These are phyloP conservation scores for Plasmodium cynomolgi DNA, from an alignment of 169 alveolate genomes.

Conservation along the genomic window DNA sequence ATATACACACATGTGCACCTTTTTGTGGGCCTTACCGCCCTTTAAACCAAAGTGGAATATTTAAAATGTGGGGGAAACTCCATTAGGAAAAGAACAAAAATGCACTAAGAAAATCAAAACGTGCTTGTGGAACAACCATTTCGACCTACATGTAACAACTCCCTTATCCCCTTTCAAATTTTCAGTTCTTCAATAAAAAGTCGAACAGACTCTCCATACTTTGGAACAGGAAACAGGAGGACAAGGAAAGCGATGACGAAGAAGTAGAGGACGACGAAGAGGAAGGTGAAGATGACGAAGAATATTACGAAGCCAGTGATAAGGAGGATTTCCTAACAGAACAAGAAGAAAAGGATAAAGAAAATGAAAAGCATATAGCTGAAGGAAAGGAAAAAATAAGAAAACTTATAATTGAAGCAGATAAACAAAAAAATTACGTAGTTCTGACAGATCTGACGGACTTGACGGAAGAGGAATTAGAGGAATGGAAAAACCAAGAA, in stretches of 20 bases:
- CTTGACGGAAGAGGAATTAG: neutral
- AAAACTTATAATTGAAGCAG: neutral
- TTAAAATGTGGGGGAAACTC: neutral
- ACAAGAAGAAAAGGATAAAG: neutral
- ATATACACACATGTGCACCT: neutral
- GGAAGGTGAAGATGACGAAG: neutral
- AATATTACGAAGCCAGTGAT: neutral
- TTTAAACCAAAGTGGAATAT: neutral
- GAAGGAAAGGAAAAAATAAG: neutral
- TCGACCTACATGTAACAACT: neutral
- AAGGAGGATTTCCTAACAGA: neutral
- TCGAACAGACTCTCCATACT: neutral
- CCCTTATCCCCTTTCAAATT: neutral
- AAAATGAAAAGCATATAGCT: neutral
- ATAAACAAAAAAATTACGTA: neutral
- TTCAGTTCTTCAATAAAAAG: neutral
- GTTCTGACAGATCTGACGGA: neutral
- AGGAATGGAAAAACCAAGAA: conserved; percentile 21
- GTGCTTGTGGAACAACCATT: neutral
- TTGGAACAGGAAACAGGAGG: neutral
- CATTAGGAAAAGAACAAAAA: neutral
- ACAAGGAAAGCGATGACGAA: neutral
- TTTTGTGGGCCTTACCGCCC: neutral
- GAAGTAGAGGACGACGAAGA: neutral
- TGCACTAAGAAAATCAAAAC: neutral